A percentile compares a stretch with the other conserved stretches of the same genome.
Evolutionary conservation across 1,139 yeast species (phyloP).

Genomic region (Geotrichum carabidarum): DNA sequence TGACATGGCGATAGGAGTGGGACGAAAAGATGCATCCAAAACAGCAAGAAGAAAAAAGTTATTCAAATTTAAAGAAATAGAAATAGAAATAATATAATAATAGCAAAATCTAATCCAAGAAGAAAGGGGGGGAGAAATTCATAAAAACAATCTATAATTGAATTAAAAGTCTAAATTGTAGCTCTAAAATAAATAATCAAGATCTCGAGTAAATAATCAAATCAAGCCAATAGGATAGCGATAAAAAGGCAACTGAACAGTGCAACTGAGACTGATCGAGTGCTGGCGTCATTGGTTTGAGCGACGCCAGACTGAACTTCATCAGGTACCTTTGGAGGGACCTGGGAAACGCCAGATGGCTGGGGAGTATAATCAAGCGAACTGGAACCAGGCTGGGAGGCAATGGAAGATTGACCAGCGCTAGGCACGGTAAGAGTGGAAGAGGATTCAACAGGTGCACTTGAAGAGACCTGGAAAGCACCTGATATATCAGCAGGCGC

Average conservation of each 20-base stretch:
- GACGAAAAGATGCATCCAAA: neutral
- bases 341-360: too few species aligned
- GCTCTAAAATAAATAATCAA: too few species aligned
- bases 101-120: neutral
- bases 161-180: too few species aligned
- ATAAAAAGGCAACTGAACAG: conserved; percentile 1
- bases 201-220: too few species aligned
- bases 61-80: neutral
- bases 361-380: too few species aligned
- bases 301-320: too few species aligned
- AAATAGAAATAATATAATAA: neutral
- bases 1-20: neutral
- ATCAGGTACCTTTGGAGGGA: too few species aligned
- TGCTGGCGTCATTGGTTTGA: conserved; percentile 10
- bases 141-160: neutral
- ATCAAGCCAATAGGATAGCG: neutral
- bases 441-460: too few species aligned
- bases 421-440: too few species aligned
- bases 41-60: neutral
- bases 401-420: too few species aligned
- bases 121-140: neutral
- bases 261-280: neutral
- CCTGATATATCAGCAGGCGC: neutral
- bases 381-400: too few species aligned
- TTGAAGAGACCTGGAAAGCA: too few species aligned